Percentiles rank a stretch among this genome's conserved stretches.
phyloP scores from a whole-genome alignment of 225 moss, liverwort and hornwort genomes.

The Asterella californica region DNA sequence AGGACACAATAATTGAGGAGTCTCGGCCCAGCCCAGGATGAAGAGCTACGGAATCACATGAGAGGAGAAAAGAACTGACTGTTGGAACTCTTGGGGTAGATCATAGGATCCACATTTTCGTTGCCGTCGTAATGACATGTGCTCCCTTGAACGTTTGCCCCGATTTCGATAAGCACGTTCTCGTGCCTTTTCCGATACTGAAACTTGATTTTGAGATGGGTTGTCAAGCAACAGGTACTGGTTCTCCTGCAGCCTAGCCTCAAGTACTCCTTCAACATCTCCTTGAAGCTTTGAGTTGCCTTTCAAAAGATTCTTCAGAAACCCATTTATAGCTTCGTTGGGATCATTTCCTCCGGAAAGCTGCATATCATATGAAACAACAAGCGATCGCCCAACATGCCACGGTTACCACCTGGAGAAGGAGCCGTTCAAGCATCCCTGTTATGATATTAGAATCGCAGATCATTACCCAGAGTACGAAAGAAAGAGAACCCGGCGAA shows the following conservation, averaged over 20 bases:
- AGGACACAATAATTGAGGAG: neutral
- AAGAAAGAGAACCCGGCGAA: too few species aligned
- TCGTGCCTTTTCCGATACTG: constrained; percentile 56
- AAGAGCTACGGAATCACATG: neutral
- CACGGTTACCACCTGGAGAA: too few species aligned
- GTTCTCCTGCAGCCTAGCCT: constrained; percentile 56
- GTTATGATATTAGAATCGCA: too few species aligned
- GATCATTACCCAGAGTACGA: too few species aligned
- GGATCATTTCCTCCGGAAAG: constrained; percentile 36
- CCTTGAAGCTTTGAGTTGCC: constrained; percentile 56
- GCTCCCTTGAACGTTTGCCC: constrained; percentile 50
- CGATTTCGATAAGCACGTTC: constrained; percentile 51
- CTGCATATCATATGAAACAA: constrained; percentile 22
- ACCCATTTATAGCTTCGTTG: constrained; percentile 41
- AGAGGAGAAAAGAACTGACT: constrained; percentile 23
- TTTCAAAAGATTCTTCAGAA: constrained; percentile 60
- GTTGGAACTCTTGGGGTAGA: constrained; percentile 52
- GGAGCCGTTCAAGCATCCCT: too few species aligned
- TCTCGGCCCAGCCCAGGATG: neutral
- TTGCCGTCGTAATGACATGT: constrained; percentile 65
- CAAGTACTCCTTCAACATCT: constrained; percentile 55
- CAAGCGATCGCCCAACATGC: neutral
- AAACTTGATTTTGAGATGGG: constrained; percentile 50
- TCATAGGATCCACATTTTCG: constrained; percentile 62
- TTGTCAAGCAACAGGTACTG: constrained; percentile 61